phyloP scores from a whole-genome alignment of 2,329 filamentous ascomycete species.

The Fusarium acutatum region DNA sequence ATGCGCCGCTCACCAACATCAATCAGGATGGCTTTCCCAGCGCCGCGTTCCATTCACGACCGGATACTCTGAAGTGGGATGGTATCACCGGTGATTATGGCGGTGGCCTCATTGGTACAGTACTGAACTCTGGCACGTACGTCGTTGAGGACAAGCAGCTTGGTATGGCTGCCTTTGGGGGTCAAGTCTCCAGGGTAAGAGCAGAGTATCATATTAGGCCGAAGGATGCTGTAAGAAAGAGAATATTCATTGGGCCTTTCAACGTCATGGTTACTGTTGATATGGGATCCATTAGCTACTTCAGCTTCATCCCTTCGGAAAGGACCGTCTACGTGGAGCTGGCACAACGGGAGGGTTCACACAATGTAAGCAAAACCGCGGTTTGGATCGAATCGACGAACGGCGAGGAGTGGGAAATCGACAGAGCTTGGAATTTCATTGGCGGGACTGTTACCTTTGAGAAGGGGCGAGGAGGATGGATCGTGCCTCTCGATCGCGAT shows the following conservation, averaged over 20 bases:
- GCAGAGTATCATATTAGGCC: conserved; percentile 49
- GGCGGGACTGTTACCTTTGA: not conserved
- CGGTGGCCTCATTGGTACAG: conserved; percentile 60
- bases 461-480: conserved; percentile 35
- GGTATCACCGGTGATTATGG: conserved; percentile 67
- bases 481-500: not conserved
- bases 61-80: conserved; percentile 65
- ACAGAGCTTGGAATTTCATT: too few relatives aligned
- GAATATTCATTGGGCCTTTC: conserved; percentile 58
- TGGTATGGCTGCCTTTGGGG: conserved; percentile 61
- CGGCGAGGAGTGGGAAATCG: conserved; percentile 1
- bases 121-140: conserved; percentile 60
- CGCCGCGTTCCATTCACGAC: conserved; percentile 65
- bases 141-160: conserved; percentile 55
- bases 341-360: conserved; percentile 41
- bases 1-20: conserved; percentile 64
- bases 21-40: conserved; percentile 62
- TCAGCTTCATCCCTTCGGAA: conserved; percentile 42
- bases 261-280: conserved; percentile 53
- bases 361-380: conserved; percentile 41
- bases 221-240: conserved; percentile 56
- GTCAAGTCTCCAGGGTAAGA: conserved; percentile 44
- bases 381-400: conserved; percentile 49
- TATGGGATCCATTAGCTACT: conserved; percentile 52
- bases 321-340: conserved; percentile 37